These are phyloP conservation scores for Castanea crenata DNA, from an alignment of 306 rosid species.

Conservation along the genomic window DNA sequence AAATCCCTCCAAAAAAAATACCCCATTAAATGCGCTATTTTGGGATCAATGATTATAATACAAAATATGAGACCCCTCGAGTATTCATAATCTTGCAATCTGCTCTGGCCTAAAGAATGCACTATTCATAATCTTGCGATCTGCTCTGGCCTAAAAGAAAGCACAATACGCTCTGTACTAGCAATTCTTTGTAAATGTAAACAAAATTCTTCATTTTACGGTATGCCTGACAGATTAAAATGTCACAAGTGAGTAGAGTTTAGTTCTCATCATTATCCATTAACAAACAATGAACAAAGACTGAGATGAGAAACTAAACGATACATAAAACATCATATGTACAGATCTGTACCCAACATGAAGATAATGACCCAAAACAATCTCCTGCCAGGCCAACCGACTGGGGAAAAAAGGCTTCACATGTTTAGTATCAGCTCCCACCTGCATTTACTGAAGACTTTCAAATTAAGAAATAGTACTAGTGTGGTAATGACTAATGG, in stretches of 20 bases:
- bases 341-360: slow-evolving; percentile 43
- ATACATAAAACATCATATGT: slow-evolving; percentile 48
- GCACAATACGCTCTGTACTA: slow-evolving; percentile 8
- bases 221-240: slow-evolving; percentile 35
- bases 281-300: slow-evolving; percentile 39
- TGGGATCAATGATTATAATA: too few species aligned
- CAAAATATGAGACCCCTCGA: too few species aligned
- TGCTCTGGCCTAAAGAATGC: not conserved
- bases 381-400: slow-evolving; percentile 36
- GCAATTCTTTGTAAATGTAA: slow-evolving; percentile 25
- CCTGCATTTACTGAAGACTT: slow-evolving; percentile 72
- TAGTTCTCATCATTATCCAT: slow-evolving; percentile 53
- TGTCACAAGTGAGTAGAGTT: slow-evolving; percentile 35
- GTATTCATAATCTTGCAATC: too few species aligned
- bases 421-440: slow-evolving; percentile 45
- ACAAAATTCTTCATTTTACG: slow-evolving; percentile 44
- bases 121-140: not conserved
- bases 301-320: slow-evolving; percentile 63
- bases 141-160: not conserved
- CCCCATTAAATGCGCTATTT: too few species aligned
- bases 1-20: too few species aligned
- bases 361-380: slow-evolving; percentile 30
- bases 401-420: not conserved
- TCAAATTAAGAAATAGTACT: slow-evolving; percentile 31
- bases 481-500: not conserved